Conservation (phyloP, 1,284 basidiomycete genomes). For the Meripilus lineatus region DNA sequence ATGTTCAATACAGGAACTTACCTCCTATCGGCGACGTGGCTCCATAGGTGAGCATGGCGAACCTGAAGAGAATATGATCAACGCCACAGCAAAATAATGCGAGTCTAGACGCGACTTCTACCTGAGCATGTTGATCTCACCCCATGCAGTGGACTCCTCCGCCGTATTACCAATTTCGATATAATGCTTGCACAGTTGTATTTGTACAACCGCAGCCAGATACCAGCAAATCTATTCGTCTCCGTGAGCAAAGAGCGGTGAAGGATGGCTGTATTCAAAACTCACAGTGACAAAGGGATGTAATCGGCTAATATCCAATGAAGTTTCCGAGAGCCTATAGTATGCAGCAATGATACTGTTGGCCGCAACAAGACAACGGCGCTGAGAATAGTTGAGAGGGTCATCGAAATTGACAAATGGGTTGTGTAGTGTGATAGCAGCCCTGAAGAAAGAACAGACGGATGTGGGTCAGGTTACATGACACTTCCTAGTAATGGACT, state of each 20-base stretch:
- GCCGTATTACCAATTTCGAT: slow-evolving; percentile 70
- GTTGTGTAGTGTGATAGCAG: slow-evolving; percentile 78
- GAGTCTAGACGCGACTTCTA: slow-evolving; percentile 24
- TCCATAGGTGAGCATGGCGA: slow-evolving; percentile 78
- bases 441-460: slow-evolving; percentile 37
- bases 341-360: slow-evolving; percentile 67
- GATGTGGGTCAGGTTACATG: background rate
- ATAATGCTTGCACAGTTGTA: slow-evolving; percentile 78
- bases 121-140: slow-evolving; percentile 79
- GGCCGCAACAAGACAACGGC: slow-evolving; percentile 68
- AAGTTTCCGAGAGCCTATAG: slow-evolving; percentile 69
- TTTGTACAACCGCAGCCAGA: slow-evolving; percentile 76
- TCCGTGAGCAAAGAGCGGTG: slow-evolving; percentile 2
- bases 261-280: slow-evolving; percentile 6
- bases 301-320: slow-evolving; percentile 68
- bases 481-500: slow-evolving; percentile 22
- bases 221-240: slow-evolving; percentile 78
- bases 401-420: slow-evolving; percentile 72
- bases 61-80: slow-evolving; percentile 37
- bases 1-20: slow-evolving; percentile 35
- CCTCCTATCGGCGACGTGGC: slow-evolving; percentile 76
- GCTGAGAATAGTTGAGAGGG: slow-evolving; percentile 56
- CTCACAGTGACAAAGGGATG: slow-evolving; percentile 78
- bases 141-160: slow-evolving; percentile 73
- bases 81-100: too few species aligned